A percentile compares a stretch with the other conserved stretches of the same genome.
Conservation (phyloP, 306 rosid genomes). For the Vigna nakashimae region DNA sequence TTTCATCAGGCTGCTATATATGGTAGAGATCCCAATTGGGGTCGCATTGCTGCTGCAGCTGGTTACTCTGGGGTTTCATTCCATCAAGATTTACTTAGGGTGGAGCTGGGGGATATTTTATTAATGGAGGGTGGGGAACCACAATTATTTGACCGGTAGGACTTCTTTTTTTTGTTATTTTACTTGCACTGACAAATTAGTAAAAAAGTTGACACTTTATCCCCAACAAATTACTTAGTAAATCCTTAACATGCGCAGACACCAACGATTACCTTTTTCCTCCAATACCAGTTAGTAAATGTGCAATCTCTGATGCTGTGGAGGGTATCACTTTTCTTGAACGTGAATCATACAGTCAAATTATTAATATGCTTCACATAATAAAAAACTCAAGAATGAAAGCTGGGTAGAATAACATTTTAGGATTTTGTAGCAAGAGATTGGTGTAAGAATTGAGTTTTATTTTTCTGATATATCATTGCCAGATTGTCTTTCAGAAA, state of each 20-base stretch:
- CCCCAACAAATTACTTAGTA: not conserved
- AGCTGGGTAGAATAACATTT: not conserved
- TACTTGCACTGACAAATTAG: conserved; percentile 27
- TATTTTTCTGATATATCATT: not conserved
- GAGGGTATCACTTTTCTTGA: conserved; percentile 5
- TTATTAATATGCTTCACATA: conserved; percentile 2
- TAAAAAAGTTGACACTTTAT: not conserved
- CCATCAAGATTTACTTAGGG: conserved; percentile 72
- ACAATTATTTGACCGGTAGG: conserved; percentile 76
- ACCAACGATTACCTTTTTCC: not conserved
- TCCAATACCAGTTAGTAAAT: conserved; percentile 8
- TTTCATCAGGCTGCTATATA: conserved; percentile 80
- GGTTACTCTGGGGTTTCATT: conserved; percentile 88
- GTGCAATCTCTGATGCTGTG: conserved; percentile 6
- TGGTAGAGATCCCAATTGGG: conserved; percentile 99
- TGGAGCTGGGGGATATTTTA: conserved; percentile 77
- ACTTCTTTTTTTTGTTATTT: conserved; percentile 6
- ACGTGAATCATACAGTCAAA: conserved; percentile 1
- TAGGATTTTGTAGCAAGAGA: conserved; percentile 1
- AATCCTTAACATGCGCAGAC: not conserved
- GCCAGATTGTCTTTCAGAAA: conserved; percentile 19
- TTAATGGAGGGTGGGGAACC: conserved; percentile 94
- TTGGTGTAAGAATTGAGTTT: not conserved
- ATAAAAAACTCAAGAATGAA: conserved; percentile 9
- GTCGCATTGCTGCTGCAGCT: conserved; percentile 93